These are phyloP conservation scores for Aspergillus nidulans DNA, from an alignment of 495 filamentous ascomycete genomes.

Conservation along the genomic window DNA sequence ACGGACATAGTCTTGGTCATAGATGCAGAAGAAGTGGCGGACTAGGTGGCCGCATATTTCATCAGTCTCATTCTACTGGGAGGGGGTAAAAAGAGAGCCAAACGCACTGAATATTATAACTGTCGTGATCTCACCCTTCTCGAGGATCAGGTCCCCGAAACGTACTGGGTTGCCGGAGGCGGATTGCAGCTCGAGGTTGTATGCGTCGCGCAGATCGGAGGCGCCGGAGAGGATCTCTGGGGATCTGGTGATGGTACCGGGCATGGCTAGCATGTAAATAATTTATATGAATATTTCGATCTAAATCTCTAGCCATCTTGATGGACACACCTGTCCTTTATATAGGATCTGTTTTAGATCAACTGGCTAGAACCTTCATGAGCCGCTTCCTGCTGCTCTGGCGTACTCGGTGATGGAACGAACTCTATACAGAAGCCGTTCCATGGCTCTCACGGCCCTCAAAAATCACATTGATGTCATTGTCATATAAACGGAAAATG, in stretches of 20 bases:
- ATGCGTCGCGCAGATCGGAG: slow-evolving; percentile 24
- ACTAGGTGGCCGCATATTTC: slow-evolving; percentile 3
- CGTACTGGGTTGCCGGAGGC: slow-evolving; percentile 14
- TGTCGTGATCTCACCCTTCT: slow-evolving; percentile 22
- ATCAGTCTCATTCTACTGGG: background rate
- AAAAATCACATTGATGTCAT: too few relatives aligned
- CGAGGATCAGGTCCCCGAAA: slow-evolving; percentile 23
- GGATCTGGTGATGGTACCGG: background rate
- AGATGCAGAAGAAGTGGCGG: slow-evolving; percentile 27
- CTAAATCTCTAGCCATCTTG: too few relatives aligned
- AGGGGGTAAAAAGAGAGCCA: background rate
- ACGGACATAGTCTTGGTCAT: slow-evolving; percentile 28
- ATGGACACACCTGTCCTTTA: too few relatives aligned
- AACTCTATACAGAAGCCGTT: too few relatives aligned
- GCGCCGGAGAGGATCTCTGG: background rate
- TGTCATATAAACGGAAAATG: too few relatives aligned
- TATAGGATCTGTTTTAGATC: too few relatives aligned
- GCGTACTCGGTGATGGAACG: too few relatives aligned
- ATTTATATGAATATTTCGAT: too few relatives aligned
- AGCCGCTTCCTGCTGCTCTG: too few relatives aligned
- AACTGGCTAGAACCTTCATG: too few relatives aligned
- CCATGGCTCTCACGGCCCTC: too few relatives aligned
- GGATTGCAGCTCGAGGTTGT: slow-evolving; percentile 20
- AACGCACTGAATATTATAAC: slow-evolving; percentile 19
- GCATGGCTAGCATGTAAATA: too few relatives aligned